A percentile compares a stretch with the other conserved stretches of the same genome.
Conservation (phyloP, 2,329 filamentous ascomycete species). For the Sporothrix globosa region DNA sequence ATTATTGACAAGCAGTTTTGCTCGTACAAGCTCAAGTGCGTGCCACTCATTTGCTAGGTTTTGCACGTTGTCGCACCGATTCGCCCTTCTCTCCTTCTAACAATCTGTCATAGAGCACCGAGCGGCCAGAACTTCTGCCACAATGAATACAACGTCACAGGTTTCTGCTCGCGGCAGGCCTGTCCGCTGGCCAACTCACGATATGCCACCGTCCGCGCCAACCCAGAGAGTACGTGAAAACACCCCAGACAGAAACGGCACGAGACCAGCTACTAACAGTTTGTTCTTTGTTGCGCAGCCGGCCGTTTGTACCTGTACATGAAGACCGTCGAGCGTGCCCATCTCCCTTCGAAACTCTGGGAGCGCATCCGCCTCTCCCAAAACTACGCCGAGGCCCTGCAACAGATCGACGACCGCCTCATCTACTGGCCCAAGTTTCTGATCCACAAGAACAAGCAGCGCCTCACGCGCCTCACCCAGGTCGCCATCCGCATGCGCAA, state of each 20-base stretch:
- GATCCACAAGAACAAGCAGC: constrained; percentile 85
- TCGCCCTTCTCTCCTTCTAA: constrained; percentile 20
- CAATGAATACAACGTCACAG: constrained; percentile 74
- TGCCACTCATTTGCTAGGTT: constrained; percentile 26
- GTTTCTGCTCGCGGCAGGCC: constrained; percentile 65
- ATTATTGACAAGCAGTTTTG: constrained; percentile 96
- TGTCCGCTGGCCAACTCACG: constrained; percentile 89
- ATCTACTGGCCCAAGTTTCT: constrained; percentile 96
- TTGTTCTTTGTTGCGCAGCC: constrained; percentile 14
- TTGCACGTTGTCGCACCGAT: background rate
- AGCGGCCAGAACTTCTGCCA: constrained; percentile 93
- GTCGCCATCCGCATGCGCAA: constrained; percentile 80
- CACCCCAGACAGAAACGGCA: background rate
- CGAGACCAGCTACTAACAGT: background rate
- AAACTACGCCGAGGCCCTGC: constrained; percentile 88
- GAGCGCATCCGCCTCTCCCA: constrained; percentile 85
- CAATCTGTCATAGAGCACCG: constrained; percentile 49
- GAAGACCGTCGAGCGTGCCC: constrained; percentile 88
- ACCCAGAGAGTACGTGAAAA: constrained; percentile 55
- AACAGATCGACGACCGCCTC: constrained; percentile 81
- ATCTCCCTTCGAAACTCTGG: constrained; percentile 90
- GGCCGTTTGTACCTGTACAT: constrained; percentile 88
- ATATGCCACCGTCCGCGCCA: constrained; percentile 87
- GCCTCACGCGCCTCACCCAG: constrained; percentile 87
- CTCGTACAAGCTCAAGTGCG: constrained; percentile 88